Conservation (phyloP, 805 yeast genomes). For the Starmerella riodocensis region DNA sequence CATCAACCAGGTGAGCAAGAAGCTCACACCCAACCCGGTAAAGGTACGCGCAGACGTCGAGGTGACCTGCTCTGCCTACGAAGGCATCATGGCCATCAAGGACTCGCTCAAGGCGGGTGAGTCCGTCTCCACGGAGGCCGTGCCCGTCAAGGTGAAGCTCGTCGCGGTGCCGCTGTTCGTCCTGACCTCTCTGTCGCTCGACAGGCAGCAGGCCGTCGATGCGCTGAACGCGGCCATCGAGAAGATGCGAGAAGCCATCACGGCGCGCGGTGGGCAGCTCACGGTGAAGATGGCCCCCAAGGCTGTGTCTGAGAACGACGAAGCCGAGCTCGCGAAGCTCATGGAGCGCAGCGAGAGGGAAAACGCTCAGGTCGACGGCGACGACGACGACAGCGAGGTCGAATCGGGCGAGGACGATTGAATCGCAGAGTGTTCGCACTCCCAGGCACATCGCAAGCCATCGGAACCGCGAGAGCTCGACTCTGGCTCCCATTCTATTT, state of each 20-base stretch:
- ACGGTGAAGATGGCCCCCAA: constrained; percentile 95
- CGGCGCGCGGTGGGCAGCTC: constrained; percentile 67
- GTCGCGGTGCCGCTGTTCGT: constrained; percentile 97
- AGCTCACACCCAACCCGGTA: constrained; percentile 95
- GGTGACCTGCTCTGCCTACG: constrained; percentile 92
- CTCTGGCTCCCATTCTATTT: too few relatives aligned
- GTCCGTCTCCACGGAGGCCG: constrained; percentile 62
- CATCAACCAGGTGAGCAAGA: constrained; percentile 72
- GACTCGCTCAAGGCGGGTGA: constrained; percentile 80
- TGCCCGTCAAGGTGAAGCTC: constrained; percentile 82
- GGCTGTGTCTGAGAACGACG: constrained; percentile 97
- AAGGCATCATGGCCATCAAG: constrained; percentile 95
- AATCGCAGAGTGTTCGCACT: too few relatives aligned
- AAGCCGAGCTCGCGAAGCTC: constrained; percentile 91
- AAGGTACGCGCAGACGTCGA: constrained; percentile 98
- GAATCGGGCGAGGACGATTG: constrained; percentile 22
- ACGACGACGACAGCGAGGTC: constrained; percentile 44
- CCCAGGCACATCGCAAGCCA: too few relatives aligned
- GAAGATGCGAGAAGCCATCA: constrained; percentile 56
- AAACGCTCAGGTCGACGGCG: constrained; percentile 72
- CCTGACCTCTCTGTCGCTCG: constrained; percentile 81
- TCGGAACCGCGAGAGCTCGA: too few relatives aligned
- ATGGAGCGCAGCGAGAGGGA: constrained; percentile 88
- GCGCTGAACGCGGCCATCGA: constrained; percentile 67
- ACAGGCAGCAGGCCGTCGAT: constrained; percentile 78